These are phyloP conservation scores for Pestalotiopsis sp. DNA, from an alignment of 2,329 filamentous ascomycete species.

Conservation along the genomic window DNA sequence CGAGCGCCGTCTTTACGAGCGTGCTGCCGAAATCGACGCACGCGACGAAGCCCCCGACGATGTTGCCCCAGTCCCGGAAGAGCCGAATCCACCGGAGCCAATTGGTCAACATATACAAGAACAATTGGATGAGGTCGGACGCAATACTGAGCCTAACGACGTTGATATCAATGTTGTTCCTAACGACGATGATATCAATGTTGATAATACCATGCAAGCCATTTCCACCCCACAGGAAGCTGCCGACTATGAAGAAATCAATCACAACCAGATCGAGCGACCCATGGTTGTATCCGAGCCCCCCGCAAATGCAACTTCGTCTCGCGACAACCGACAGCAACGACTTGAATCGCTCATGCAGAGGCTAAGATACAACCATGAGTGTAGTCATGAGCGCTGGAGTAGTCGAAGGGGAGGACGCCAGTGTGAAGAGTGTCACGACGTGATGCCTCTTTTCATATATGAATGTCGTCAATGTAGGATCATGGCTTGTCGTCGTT, in stretches of 20 bases:
- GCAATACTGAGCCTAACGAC: neutral
- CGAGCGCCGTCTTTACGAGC: conserved; percentile 33
- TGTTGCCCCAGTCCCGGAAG: neutral
- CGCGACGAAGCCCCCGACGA: conserved; percentile 16
- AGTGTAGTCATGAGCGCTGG: conserved; percentile 43
- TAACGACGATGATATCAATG: neutral
- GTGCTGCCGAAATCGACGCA: conserved; percentile 34
- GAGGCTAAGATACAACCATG: conserved; percentile 37
- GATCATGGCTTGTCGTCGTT: conserved; percentile 47
- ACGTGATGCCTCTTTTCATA: conserved; percentile 41
- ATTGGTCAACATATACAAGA: neutral
- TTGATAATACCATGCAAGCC: too few species aligned
- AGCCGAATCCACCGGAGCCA: neutral
- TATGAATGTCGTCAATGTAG: conserved; percentile 48
- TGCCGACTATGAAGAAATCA: too few species aligned
- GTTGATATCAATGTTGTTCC: neutral
- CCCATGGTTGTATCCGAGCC: neutral
- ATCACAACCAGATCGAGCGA: too few species aligned
- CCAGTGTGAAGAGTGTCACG: conserved; percentile 23
- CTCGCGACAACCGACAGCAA: neutral
- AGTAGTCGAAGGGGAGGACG: conserved; percentile 11
- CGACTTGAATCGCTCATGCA: conserved; percentile 23
- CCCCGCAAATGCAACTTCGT: neutral
- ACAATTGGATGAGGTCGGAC: neutral
- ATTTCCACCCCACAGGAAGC: too few species aligned